Percentiles rank a stretch among this genome's conserved stretches.
Evolutionary conservation across 2,329 filamentous ascomycete genomes (phyloP).

Genomic region (Penicillium sp.): DNA sequence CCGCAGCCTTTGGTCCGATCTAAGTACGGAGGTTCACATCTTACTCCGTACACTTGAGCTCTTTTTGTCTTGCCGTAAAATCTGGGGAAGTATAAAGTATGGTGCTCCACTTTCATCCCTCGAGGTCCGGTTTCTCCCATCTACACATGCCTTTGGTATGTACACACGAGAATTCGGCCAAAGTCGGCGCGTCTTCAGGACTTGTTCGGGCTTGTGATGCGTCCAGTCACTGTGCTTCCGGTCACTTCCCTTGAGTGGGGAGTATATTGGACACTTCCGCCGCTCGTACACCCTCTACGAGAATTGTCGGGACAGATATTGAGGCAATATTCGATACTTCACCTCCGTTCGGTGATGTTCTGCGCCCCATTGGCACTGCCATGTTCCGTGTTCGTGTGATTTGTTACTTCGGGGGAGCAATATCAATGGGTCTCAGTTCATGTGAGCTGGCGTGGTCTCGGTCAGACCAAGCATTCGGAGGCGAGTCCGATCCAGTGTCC

Average conservation of each 20-base stretch:
- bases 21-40: neutral
- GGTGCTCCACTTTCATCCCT: constrained; percentile 4
- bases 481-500: neutral
- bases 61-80: neutral
- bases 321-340: neutral
- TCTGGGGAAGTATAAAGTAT: constrained; percentile 7
- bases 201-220: neutral
- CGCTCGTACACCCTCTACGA: neutral
- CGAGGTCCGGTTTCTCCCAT: constrained; percentile 3
- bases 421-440: no score
- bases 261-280: neutral
- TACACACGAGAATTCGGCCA: constrained; percentile 1
- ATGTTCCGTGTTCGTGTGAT: neutral
- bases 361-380: neutral
- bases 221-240: neutral
- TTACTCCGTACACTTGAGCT: neutral
- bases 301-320: neutral
- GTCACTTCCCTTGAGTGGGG: neutral
- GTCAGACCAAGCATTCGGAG: neutral
- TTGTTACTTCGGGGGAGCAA: neutral
- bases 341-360: neutral
- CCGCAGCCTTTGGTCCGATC: neutral
- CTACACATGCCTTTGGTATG: neutral
- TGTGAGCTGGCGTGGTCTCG: no score
- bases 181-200: neutral